These are phyloP conservation scores for Solanum pinnatisectum DNA, from an alignment of 257 asterid genomes.

Conservation along the genomic window DNA sequence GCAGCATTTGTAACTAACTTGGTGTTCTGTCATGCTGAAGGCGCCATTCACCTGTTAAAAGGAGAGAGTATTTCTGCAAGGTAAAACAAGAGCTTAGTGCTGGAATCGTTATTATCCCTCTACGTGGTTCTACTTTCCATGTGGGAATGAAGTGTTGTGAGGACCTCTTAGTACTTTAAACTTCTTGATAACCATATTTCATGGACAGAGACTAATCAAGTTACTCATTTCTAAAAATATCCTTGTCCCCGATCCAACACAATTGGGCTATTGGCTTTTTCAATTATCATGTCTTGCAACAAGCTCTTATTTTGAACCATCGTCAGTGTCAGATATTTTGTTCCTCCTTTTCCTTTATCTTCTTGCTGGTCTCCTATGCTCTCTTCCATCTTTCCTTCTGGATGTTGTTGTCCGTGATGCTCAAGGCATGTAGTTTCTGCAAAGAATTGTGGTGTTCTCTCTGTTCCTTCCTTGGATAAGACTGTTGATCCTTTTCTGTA, in stretches of 20 bases:
- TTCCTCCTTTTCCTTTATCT: background rate
- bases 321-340: background rate
- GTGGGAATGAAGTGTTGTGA: constrained; percentile 1
- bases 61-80: constrained; percentile 96
- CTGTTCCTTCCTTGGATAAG: background rate
- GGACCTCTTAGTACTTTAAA: background rate
- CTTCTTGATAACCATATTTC: background rate
- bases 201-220: background rate
- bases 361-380: background rate
- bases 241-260: background rate
- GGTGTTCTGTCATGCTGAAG: constrained; percentile 86
- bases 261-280: background rate
- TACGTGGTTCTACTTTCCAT: background rate
- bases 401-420: background rate
- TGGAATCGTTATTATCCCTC: constrained; percentile 28
- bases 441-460: background rate
- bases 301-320: background rate
- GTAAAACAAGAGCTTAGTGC: constrained; percentile 59
- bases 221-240: background rate
- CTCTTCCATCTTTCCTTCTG: background rate
- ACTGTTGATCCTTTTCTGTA: background rate
- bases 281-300: background rate
- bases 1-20: constrained; percentile 60
- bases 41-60: constrained; percentile 89
- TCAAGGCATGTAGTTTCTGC: background rate